Percentiles rank a stretch among this genome's conserved stretches.
Evolutionary conservation across 495 filamentous ascomycete species (phyloP).

Genomic region (Entonaema liquescens): DNA sequence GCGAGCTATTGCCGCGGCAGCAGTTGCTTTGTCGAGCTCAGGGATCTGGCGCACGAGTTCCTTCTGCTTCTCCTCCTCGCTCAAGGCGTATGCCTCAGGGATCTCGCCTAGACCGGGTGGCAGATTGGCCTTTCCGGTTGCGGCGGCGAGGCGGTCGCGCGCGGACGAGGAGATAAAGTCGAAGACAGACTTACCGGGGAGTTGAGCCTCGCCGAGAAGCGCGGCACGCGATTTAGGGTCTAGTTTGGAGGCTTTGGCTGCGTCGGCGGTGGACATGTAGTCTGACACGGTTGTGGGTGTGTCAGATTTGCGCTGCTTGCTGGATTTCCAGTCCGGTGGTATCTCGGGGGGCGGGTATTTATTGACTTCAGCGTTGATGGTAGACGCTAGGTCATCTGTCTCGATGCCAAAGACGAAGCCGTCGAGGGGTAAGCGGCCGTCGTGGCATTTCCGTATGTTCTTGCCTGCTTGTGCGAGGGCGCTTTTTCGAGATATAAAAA

Average conservation of each 20-base stretch:
- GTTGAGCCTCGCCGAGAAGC: constrained; percentile 79
- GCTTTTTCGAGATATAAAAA: constrained; percentile 81
- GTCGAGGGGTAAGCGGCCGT: constrained; percentile 84
- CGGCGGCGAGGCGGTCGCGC: constrained; percentile 76
- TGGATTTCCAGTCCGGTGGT: constrained; percentile 79
- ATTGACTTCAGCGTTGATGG: constrained; percentile 65
- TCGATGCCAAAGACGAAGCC: constrained; percentile 80
- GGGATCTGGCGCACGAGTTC: constrained; percentile 72
- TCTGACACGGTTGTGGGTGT: constrained; percentile 35
- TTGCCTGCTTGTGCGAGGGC: constrained; percentile 63
- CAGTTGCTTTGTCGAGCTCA: constrained; percentile 74
- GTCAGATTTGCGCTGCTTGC: constrained; percentile 59
- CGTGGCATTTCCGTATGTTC: constrained; percentile 81
- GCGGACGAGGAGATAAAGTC: constrained; percentile 88
- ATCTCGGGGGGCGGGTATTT: constrained; percentile 79
- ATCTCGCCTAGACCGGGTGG: constrained; percentile 81
- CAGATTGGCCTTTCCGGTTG: constrained; percentile 78
- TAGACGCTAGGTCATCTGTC: constrained; percentile 60
- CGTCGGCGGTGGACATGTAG: constrained; percentile 76
- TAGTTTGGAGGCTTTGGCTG: constrained; percentile 76
- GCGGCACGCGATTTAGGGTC: constrained; percentile 82
- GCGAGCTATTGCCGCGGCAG: constrained; percentile 76
- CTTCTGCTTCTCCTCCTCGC: constrained; percentile 65
- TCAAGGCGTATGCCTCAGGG: constrained; percentile 68
- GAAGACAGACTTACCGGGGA: constrained; percentile 95